Evolutionary conservation across 352 stramenopile genomes (phyloP), one percentile per base, ranked within the genome.

Genomic region (Halophytophthora batemanensis): DNA sequence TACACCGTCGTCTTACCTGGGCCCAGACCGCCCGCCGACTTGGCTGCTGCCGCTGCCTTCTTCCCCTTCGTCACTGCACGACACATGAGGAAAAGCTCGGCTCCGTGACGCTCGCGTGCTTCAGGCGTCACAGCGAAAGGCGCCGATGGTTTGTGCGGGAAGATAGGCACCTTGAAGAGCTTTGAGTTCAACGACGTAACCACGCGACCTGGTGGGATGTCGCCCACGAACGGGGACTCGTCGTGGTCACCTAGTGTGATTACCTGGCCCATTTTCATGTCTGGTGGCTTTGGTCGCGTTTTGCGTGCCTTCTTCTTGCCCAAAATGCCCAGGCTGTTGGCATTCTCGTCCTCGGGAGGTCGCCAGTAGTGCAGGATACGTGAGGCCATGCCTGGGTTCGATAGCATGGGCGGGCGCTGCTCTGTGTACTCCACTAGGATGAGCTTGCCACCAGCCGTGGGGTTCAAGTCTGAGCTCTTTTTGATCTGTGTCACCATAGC

Each of bases 361-460:
- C 82, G 75, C 77, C 79, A 93, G 47, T 93, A 93, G 61, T 93
- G 80, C 53, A 93, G 47, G 19, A 93, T 86, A n/a, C 79, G 80
- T 19, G 82, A 74, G 14, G 82, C 82, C 82, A 93, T 93, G 19
- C 82, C 82, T 13, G 77, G 78, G 46, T 93, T 93, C 19, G 74
- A 77, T 2, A 91, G 59, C 77, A 93, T 87, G 12, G 82, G 82
- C 10, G 82, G 82, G 42, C 78, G 73, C 53, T 93, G 80, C 55
- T 93, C 82, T 21, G 79, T 90, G 68, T 93, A 93, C 53, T 93
- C 82, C 31, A 93, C 71, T 22, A 93, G 46, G 59, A 93, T 88
- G 44, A 90, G 64, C 41, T 90, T 90, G 0, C 80, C 83, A 28
- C 75, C 80, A 41, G 79, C 78, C 11, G 68, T 87, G 17, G 80